A percentile compares a stretch with the other conserved stretches of the same genome.
phyloP scores from a whole-genome alignment of 108 stramenopile genomes.

The Cyclotella sp. region DNA sequence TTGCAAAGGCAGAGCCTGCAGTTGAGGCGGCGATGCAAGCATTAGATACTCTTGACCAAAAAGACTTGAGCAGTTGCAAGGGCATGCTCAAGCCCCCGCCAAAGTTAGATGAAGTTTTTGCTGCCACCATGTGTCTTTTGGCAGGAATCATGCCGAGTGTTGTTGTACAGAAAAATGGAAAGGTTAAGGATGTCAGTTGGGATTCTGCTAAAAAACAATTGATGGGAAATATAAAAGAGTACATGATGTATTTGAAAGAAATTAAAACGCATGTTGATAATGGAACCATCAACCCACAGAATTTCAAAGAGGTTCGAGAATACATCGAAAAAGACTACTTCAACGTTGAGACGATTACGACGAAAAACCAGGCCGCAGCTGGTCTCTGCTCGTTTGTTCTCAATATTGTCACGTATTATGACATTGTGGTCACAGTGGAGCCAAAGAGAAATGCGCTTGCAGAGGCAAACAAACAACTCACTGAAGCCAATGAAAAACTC shows the following conservation, averaged over 20 bases:
- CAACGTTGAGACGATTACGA: slow-evolving; percentile 64
- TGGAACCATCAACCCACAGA: slow-evolving; percentile 57
- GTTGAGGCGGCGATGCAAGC: slow-evolving; percentile 74
- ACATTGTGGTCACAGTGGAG: slow-evolving; percentile 81
- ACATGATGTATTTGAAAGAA: slow-evolving; percentile 74
- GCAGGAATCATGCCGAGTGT: slow-evolving; percentile 76
- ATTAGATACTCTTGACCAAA: slow-evolving; percentile 67
- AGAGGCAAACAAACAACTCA: slow-evolving; percentile 71
- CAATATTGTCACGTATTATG: slow-evolving; percentile 85
- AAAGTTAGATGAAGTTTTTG: slow-evolving; percentile 89
- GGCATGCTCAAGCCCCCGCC: slow-evolving; percentile 70
- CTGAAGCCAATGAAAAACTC: slow-evolving; percentile 61
- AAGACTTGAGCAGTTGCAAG: slow-evolving; percentile 74
- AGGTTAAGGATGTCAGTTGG: slow-evolving; percentile 79
- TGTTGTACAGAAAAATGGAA: slow-evolving; percentile 65
- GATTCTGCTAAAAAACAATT: slow-evolving; percentile 82
- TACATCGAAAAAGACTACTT: slow-evolving; percentile 80
- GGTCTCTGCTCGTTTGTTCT: slow-evolving; percentile 79
- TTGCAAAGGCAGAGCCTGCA: slow-evolving; percentile 78
- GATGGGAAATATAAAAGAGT: slow-evolving; percentile 81
- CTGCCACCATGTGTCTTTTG: slow-evolving; percentile 89
- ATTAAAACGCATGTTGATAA: slow-evolving; percentile 73
- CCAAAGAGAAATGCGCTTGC: slow-evolving; percentile 73
- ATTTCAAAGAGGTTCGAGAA: slow-evolving; percentile 74
- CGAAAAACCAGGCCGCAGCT: slow-evolving; percentile 83